Conservation (phyloP, 192 early-diverging fungal species). For the Backusella macrospora region DNA sequence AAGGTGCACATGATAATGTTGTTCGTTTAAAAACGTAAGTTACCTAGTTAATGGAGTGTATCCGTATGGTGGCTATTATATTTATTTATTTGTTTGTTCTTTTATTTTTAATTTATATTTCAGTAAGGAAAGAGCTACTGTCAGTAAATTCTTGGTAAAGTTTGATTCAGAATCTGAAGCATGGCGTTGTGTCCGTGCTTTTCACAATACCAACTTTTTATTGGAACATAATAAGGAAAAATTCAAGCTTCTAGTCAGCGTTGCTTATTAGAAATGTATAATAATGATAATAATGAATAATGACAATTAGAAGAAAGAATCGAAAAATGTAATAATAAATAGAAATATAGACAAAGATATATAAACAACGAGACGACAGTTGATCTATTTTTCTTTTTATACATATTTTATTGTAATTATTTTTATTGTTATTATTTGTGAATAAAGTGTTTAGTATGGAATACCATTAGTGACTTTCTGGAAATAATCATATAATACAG, state of each 20-base stretch:
- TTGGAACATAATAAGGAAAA: neutral
- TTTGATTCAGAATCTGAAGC: constrained; percentile 42
- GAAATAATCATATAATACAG: constrained; percentile 80
- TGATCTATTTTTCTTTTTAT: no score
- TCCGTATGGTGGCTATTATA: neutral
- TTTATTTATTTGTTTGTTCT: neutral
- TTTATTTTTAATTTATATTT: neutral
- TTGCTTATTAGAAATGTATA: constrained; percentile 23
- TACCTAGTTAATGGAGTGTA: neutral
- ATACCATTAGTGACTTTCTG: constrained; percentile 80
- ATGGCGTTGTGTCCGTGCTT: constrained; percentile 39
- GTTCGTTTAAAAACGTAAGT: constrained; percentile 36
- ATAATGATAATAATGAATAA: constrained; percentile 12
- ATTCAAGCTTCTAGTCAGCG: constrained; percentile 11
- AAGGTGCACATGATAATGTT: constrained; percentile 31
- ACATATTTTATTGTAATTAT: neutral
- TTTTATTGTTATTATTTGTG: neutral
- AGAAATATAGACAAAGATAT: neutral
- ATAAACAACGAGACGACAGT: neutral
- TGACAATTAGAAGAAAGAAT: neutral
- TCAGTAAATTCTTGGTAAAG: constrained; percentile 34
- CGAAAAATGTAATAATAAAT: neutral
- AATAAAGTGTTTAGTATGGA: neutral
- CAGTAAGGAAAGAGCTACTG: constrained; percentile 22
- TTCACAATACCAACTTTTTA: constrained; percentile 31